Conservation (phyloP, 768 basidiomycete genomes). For the Mycena haematopus region DNA sequence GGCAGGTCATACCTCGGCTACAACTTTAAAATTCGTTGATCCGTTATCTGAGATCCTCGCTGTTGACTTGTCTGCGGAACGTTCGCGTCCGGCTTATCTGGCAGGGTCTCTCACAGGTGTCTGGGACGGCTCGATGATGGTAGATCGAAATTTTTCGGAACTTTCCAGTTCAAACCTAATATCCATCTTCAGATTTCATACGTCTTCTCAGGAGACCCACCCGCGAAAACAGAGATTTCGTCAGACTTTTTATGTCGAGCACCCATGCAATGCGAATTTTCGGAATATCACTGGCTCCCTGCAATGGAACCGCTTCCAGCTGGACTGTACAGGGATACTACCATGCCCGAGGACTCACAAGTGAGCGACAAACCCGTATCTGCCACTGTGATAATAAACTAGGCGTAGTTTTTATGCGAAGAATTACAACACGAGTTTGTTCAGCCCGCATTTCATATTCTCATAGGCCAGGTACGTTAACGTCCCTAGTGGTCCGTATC, state of each 20-base stretch:
- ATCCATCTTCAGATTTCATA: slow-evolving; percentile 22
- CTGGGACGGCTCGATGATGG: slow-evolving; percentile 70
- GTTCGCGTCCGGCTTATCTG: slow-evolving; percentile 34
- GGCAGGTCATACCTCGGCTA: background rate
- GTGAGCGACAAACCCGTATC: background rate
- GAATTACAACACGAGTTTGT: slow-evolving; percentile 18
- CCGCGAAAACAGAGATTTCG: slow-evolving; percentile 13
- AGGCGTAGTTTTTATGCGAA: slow-evolving; percentile 29
- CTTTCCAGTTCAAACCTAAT: slow-evolving; percentile 16
- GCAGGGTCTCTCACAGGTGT: slow-evolving; percentile 58
- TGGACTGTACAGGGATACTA: too few species aligned
- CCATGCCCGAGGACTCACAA: background rate
- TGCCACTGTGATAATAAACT: background rate
- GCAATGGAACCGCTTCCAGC: slow-evolving; percentile 36
- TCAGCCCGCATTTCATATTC: slow-evolving; percentile 33
- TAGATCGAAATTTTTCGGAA: slow-evolving; percentile 33
- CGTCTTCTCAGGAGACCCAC: slow-evolving; percentile 20
- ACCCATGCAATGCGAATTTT: slow-evolving; percentile 57
- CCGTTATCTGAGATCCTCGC: slow-evolving; percentile 20
- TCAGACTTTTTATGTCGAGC: slow-evolving; percentile 48
- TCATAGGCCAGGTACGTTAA: slow-evolving; percentile 50
- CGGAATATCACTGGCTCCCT: slow-evolving; percentile 50
- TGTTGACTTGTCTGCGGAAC: slow-evolving; percentile 16
- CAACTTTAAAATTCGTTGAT: slow-evolving; percentile 11
- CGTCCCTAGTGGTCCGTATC: slow-evolving; percentile 17